phyloP scores from a whole-genome alignment of 345 rosid genomes.

The Crucihimalaya himalaica region DNA sequence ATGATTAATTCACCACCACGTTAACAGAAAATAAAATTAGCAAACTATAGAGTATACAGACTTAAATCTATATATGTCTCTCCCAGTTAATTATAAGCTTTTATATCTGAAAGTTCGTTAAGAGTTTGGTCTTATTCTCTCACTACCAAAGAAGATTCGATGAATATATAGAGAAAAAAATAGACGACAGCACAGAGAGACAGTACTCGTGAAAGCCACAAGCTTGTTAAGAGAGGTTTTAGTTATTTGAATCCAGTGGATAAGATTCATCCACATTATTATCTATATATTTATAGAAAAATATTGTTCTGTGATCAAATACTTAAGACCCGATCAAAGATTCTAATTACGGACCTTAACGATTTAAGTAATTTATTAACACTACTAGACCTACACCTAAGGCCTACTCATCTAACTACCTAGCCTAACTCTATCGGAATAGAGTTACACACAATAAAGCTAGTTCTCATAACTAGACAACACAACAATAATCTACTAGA shows the following conservation, averaged over 20 bases:
- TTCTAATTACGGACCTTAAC: constrained; percentile 11
- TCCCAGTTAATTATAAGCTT: not conserved
- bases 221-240: constrained; percentile 19
- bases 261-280: constrained; percentile 22
- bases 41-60: constrained; percentile 11
- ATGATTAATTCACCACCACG: constrained; percentile 19
- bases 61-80: constrained; percentile 1
- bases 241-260: constrained; percentile 31
- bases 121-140: constrained; percentile 27
- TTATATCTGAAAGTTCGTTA: constrained; percentile 28
- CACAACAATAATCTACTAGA: too few relatives aligned
- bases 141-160: constrained; percentile 32
- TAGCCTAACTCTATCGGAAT: too few relatives aligned
- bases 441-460: too few relatives aligned
- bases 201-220: constrained; percentile 33
- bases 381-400: too few relatives aligned
- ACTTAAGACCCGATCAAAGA: constrained; percentile 32
- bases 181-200: constrained; percentile 9
- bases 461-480: too few relatives aligned
- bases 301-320: not conserved
- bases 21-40: not conserved
- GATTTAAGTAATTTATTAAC: not conserved
- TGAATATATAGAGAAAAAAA: constrained; percentile 25
- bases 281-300: constrained; percentile 25
- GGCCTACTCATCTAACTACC: too few relatives aligned